A percentile compares a stretch with the other conserved stretches of the same genome.
phyloP scores from a whole-genome alignment of 805 yeast genomes.

The Wickerhamomyces rabaulensis region DNA sequence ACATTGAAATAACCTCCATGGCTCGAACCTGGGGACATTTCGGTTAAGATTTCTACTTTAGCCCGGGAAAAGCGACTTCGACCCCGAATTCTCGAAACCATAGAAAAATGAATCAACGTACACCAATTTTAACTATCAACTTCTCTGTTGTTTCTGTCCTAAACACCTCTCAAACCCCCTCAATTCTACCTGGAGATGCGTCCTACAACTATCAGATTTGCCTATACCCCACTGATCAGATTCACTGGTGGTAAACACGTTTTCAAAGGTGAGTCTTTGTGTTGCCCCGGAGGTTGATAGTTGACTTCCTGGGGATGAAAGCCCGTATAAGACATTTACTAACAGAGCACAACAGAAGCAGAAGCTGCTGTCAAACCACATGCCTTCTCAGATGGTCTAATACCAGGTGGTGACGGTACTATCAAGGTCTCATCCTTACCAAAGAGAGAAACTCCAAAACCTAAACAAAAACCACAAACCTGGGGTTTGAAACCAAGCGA shows the following conservation, averaged over 20 bases:
- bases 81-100: background rate
- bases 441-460: conserved; percentile 16
- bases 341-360: conserved; percentile 34
- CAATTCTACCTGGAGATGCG: conserved; percentile 26
- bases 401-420: conserved; percentile 30
- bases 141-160: no score
- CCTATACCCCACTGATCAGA: conserved; percentile 61
- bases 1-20: no score
- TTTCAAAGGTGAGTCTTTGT: conserved; percentile 36
- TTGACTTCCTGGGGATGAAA: background rate
- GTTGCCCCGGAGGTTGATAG: background rate
- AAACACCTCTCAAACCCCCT: no score
- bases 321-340: conserved; percentile 37
- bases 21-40: no score
- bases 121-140: no score
- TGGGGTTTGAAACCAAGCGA: conserved; percentile 50
- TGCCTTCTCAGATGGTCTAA: conserved; percentile 38
- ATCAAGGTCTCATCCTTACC: conserved; percentile 20
- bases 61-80: background rate
- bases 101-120: no score
- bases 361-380: conserved; percentile 34
- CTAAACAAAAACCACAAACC: conserved; percentile 12
- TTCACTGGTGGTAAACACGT: conserved; percentile 81
- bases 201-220: conserved; percentile 22
- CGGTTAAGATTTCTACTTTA: background rate